Evolutionary conservation across 805 yeast genomes (phyloP).

Genomic region (Candida ficus): DNA sequence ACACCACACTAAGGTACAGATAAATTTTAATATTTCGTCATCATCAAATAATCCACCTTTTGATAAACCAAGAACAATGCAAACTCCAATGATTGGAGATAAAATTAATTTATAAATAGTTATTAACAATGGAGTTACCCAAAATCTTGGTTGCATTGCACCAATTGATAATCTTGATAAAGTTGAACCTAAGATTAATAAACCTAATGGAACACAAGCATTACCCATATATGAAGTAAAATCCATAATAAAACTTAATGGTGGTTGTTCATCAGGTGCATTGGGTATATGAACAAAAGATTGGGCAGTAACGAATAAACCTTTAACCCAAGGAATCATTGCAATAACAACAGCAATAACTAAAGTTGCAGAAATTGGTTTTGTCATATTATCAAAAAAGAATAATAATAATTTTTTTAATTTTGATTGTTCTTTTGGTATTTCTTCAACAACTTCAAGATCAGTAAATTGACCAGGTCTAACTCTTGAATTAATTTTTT

Average conservation of each 20-base stretch:
- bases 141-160: constrained; percentile 30
- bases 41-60: constrained; percentile 60
- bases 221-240: constrained; percentile 72
- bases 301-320: constrained; percentile 55
- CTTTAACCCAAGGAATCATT: constrained; percentile 85
- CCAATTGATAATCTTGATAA: constrained; percentile 68
- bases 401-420: constrained; percentile 20
- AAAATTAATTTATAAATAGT: constrained; percentile 57
- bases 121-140: constrained; percentile 49
- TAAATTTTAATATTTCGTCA: constrained; percentile 59
- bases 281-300: constrained; percentile 36
- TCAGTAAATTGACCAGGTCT: constrained; percentile 21
- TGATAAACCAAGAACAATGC: constrained; percentile 56
- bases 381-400: constrained; percentile 47
- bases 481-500: constrained; percentile 12
- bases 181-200: constrained; percentile 82
- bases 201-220: constrained; percentile 88
- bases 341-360: constrained; percentile 60
- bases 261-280: constrained; percentile 88
- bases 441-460: constrained; percentile 7
- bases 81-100: constrained; percentile 76
- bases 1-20: constrained; percentile 70
- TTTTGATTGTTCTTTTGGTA: background rate
- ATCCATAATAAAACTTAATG: constrained; percentile 83
- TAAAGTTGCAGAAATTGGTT: constrained; percentile 73